phyloP scores from a whole-genome alignment of 441 rosid genomes.

The Rhodomyrtus psidioides region DNA sequence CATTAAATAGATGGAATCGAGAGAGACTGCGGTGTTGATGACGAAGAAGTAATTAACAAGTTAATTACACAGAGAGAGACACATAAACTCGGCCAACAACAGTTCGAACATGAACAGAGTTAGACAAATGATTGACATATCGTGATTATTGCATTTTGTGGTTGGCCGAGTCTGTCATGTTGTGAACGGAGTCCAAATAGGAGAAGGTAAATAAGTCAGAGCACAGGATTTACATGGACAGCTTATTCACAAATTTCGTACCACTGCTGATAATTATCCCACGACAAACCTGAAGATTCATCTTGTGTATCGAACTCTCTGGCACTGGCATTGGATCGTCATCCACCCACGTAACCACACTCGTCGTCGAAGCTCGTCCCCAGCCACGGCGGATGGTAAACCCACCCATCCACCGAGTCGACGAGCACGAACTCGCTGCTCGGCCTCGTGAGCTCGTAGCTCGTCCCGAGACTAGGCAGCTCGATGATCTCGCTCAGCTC shows the following conservation, averaged over 20 bases:
- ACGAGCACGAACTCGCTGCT: not conserved
- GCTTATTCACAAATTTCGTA: not conserved
- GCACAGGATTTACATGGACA: not conserved
- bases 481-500: slow-evolving; percentile 3
- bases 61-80: not conserved
- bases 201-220: not conserved
- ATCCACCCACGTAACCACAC: not conserved
- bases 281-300: not conserved
- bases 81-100: not conserved
- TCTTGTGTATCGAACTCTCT: not conserved
- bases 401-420: slow-evolving; percentile 2
- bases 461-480: slow-evolving; percentile 3
- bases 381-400: not conserved
- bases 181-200: not conserved
- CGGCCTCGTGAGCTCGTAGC: not conserved
- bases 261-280: not conserved
- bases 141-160: not conserved
- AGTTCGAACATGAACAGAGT: not conserved
- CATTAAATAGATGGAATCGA: not conserved
- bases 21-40: not conserved
- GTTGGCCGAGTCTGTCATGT: not conserved
- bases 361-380: not conserved
- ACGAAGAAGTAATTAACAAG: not conserved
- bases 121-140: not conserved
- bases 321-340: not conserved